Base-by-base conservation (phyloP, 2,329 filamentous ascomycete species). In the Raffaelea arxii region DNA sequence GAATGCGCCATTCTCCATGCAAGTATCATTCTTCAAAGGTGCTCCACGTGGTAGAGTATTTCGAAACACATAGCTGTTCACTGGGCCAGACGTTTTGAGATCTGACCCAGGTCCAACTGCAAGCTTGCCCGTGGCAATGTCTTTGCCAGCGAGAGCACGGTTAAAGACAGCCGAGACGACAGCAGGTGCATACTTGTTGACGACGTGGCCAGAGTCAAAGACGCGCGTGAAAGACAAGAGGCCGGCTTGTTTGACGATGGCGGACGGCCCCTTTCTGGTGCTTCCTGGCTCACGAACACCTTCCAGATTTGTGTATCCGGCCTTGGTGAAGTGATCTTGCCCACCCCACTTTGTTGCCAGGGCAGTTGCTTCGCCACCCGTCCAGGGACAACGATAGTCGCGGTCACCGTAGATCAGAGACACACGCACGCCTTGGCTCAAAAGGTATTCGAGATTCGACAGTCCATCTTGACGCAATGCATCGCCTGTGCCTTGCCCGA, bases 241-340 rank as follows among this genome's bases (percentile, higher is more conserved):
- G 3, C 80, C 82, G 51, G 74, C 78, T 57, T 86, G 80, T 2
- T 82, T 70, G 0, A 83, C 81, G 40, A 75, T 71, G 10, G 82
- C 83, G 23, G 59, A 16, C 25, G 36, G 74, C 72, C 59, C 77
- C 78, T 4, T 69, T 65, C 3, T 65, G 66, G 53, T 82, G 78
- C 7, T 79, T 74, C 16, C n/a, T n/a, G n/a, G n/a, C n/a, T n/a
- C n/a, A n/a, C n/a, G n/a, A n/a, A n/a, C n/a, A n/a, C n/a, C n/a
- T n/a, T 74, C 64, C 46, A 89, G 72, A 5, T 78, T 71, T 0
- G 75, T 71, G 57, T 87, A 88, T 1, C 82, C 82, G 1, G 82
- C 77, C 0, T 63, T 56, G 2, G 68, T 65, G 60, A 87, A 87
- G 16, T 59, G 56, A 2, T 11, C 9, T 2, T 72, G 69, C 2